These are phyloP conservation scores for Entelexis sorbosivorans DNA, from an alignment of 1,139 yeast species.

Conservation along the genomic window DNA sequence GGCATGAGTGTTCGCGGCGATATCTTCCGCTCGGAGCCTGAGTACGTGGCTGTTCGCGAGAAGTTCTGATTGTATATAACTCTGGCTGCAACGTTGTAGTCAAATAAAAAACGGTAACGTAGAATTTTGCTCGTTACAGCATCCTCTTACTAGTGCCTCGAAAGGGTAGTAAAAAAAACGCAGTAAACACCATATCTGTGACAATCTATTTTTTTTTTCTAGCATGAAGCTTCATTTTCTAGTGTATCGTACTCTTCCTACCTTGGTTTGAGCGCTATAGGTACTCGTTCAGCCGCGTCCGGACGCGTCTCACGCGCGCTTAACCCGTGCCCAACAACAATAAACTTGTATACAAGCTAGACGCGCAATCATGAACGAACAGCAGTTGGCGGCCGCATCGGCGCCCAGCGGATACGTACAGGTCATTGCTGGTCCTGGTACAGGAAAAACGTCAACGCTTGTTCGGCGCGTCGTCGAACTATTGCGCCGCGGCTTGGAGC, in stretches of 20 bases:
- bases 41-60: conserved; percentile 21
- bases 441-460: conserved; percentile 58
- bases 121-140: too few species aligned
- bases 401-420: conserved; percentile 20
- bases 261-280: too few species aligned
- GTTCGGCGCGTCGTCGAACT: conserved; percentile 44
- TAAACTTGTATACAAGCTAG: neutral
- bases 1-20: conserved; percentile 35
- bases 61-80: conserved; percentile 7
- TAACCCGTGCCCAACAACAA: neutral
- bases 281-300: too few species aligned
- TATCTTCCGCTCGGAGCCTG: conserved; percentile 31
- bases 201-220: too few species aligned
- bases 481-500: conserved; percentile 33
- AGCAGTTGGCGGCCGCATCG: conserved; percentile 17
- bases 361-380: conserved; percentile 12
- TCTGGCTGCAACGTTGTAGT: too few species aligned
- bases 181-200: too few species aligned
- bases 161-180: too few species aligned
- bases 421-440: conserved; percentile 25
- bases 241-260: too few species aligned
- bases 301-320: neutral
- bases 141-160: too few species aligned
- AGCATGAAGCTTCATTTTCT: too few species aligned
- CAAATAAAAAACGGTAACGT: too few species aligned